Evolutionary conservation across 768 basidiomycete species (phyloP), one percentile per base, ranked within the genome.

Genomic region (Auricularia auricula-judae): DNA sequence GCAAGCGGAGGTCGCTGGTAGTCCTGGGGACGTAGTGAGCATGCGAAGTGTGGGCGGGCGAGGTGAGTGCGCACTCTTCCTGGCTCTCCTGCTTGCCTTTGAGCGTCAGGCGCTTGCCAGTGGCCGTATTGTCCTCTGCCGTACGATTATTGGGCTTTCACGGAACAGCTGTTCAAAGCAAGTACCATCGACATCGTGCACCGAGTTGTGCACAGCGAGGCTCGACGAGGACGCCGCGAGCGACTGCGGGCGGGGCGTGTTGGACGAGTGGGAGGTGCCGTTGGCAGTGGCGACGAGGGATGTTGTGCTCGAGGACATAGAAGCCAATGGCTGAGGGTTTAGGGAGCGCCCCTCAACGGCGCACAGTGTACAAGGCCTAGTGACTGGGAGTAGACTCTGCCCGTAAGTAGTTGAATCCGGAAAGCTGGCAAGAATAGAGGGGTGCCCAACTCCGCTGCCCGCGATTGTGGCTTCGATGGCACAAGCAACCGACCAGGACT

Each of bases 111-210:
- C 76, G 81, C 68, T 78, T 82, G 62, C 78, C 75, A 54, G 86
- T 91, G 70, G 91, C 84, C 18, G 89, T 91, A 68, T 80, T 73
- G 73, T 91, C 87, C 75, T 91, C 89, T 91, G 73, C 33, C 63
- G n/a, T 18, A 16, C 33, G 29, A 59, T 59, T 14, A 59, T 8
- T 59, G 7, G 47, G 21, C 18, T 4, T 51, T 4, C 14, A 18
- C 14, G 47, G 47, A 18, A 10, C 8, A 5, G 10, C 10, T 10
- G 47, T 5, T 51, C 11, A 18, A 16, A 18, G 5, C 16, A 21
- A 51, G 18, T 16, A 51, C 47, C 47, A 12, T 51, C 47, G 47
- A 14, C 47, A 51, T 21, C 47, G 47, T 18, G 14, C 47, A 51
- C 18, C 47, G 47, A 51, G 11, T 51, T 51, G 47, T 4, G 47